A percentile compares a stretch with the other conserved stretches of the same genome.
These are phyloP conservation scores for Rhizoclosmatium globosum DNA, from an alignment of 192 early-diverging fungal species.

Conservation along the genomic window DNA sequence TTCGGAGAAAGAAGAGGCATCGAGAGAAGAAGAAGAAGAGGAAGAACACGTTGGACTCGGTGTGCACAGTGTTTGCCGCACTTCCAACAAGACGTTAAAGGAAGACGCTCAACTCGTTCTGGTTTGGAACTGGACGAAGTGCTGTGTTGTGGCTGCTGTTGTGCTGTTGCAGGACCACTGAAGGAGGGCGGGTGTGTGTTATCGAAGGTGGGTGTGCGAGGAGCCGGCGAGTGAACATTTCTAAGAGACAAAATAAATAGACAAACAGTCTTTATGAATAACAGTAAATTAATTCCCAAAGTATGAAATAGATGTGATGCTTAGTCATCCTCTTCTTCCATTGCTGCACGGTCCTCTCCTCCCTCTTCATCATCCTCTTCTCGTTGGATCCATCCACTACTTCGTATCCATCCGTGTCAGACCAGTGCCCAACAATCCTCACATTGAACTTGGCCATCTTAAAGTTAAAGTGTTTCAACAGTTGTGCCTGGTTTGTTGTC, in stretches of 20 bases:
- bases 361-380: background rate
- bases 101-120: slow-evolving; percentile 1
- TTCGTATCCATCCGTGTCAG: slow-evolving; percentile 53
- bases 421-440: slow-evolving; percentile 75
- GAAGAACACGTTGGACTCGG: slow-evolving; percentile 27
- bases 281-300: too few relatives aligned
- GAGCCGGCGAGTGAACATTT: too few relatives aligned
- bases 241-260: too few relatives aligned
- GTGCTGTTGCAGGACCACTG: too few relatives aligned
- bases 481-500: slow-evolving; percentile 87
- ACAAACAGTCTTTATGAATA: too few relatives aligned
- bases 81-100: slow-evolving; percentile 19
- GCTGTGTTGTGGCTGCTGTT: background rate
- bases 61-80: slow-evolving; percentile 32
- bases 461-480: slow-evolving; percentile 90
- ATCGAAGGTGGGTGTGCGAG: too few relatives aligned
- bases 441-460: slow-evolving; percentile 91
- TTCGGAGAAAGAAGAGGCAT: background rate
- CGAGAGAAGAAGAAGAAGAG: background rate
- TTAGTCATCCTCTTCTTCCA: background rate
- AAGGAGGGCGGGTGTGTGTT: too few relatives aligned
- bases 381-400: slow-evolving; percentile 48
- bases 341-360: background rate
- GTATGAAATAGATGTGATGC: background rate
- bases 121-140: background rate